Percentiles rank a stretch among this genome's conserved stretches.
Evolutionary conservation across 306 rosid genomes (phyloP).

Genomic region (Pueraria montana): DNA sequence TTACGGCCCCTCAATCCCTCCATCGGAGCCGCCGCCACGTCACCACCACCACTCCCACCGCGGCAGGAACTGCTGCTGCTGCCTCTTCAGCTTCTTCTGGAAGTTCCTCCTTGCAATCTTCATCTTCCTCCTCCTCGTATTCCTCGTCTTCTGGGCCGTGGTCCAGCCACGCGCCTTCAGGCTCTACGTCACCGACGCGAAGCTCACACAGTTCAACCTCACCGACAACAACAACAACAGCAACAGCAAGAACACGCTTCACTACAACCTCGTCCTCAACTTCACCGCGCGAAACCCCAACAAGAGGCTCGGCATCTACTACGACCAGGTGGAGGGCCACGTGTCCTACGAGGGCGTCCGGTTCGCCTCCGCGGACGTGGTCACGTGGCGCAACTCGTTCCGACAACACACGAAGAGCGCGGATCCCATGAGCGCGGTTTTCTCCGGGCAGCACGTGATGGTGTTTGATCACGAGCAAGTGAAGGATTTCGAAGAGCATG

Average conservation of each 20-base stretch:
- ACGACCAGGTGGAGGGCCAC: constrained; percentile 50
- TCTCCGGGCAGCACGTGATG: constrained; percentile 52
- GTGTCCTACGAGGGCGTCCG: constrained; percentile 48
- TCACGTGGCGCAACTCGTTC: constrained; percentile 43
- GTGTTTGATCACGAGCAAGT: neutral
- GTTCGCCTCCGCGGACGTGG: constrained; percentile 34
- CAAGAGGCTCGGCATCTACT: constrained; percentile 53
- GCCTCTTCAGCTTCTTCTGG: constrained; percentile 58
- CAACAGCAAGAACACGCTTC: constrained; percentile 32
- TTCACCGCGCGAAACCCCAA: constrained; percentile 62
- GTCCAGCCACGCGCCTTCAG: constrained; percentile 66
- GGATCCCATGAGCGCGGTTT: constrained; percentile 46
- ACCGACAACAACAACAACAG: neutral
- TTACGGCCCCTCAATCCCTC: constrained; percentile 45
- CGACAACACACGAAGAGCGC: constrained; percentile 54
- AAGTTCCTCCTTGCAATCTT: constrained; percentile 50
- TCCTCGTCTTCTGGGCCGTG: constrained; percentile 60
- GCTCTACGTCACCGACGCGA: constrained; percentile 62
- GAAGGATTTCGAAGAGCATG: constrained; percentile 48
- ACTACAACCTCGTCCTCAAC: constrained; percentile 53
- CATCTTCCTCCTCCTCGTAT: constrained; percentile 43
- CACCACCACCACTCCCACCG: neutral
- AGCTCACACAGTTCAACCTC: constrained; percentile 67
- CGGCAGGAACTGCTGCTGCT: constrained; percentile 41
- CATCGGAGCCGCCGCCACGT: constrained; percentile 14